Conservation (phyloP, 306 rosid genomes). For the Parietaria judaica region DNA sequence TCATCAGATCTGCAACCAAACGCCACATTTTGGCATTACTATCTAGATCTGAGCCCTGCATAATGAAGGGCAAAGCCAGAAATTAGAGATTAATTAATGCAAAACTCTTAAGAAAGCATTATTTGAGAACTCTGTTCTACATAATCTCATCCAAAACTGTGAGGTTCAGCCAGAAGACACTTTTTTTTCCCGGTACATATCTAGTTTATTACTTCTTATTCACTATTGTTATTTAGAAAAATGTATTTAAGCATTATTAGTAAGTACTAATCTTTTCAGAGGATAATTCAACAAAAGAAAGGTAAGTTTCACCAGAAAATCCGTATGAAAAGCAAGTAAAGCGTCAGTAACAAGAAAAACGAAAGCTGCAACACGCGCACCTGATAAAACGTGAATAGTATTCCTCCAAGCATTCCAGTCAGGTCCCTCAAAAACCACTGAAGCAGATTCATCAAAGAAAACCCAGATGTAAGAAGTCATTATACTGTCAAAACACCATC, state of each 20-base stretch:
- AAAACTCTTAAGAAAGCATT: conserved; percentile 9
- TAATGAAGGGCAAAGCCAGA: conserved; percentile 7
- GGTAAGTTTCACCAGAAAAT: not conserved
- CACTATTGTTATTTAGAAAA: no score
- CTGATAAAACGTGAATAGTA: conserved; percentile 94
- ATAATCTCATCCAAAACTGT: no score
- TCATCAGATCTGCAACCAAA: conserved; percentile 94
- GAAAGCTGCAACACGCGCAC: conserved; percentile 21
- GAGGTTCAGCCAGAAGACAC: no score
- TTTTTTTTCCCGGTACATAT: no score
- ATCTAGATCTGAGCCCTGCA: conserved; percentile 94
- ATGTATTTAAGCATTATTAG: no score
- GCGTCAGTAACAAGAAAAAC: conserved; percentile 8
- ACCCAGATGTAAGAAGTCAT: conserved; percentile 1
- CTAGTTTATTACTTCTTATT: no score
- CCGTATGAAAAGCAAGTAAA: not conserved
- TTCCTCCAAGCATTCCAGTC: conserved; percentile 98
- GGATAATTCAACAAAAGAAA: no score
- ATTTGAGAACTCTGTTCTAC: conserved; percentile 2
- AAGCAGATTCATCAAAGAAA: conserved; percentile 23
- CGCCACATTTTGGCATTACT: conserved; percentile 99
- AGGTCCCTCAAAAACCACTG: conserved; percentile 99
- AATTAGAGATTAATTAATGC: conserved; percentile 3
- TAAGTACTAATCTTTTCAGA: no score
- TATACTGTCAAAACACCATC: conserved; percentile 14